Conservation (phyloP, 1,139 yeast genomes). For the Geotrichum bryndzae region DNA sequence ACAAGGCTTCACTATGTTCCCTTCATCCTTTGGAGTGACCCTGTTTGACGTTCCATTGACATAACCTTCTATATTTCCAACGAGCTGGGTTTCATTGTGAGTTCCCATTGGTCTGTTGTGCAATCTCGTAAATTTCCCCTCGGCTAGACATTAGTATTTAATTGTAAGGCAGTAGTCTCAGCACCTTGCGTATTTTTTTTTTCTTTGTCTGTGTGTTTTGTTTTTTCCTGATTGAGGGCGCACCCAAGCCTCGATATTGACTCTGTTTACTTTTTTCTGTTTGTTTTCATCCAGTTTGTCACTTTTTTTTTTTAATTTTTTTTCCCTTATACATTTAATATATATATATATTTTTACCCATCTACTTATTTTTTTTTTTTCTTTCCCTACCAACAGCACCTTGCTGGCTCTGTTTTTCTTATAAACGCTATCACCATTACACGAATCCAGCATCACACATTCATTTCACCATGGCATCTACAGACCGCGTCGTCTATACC, state of each 20-base stretch:
- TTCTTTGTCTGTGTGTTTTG: not conserved
- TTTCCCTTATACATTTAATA: not conserved
- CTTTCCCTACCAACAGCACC: not conserved
- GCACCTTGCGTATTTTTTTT: no score
- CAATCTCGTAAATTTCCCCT: no score
- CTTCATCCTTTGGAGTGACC: no score
- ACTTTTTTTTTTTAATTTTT: not conserved
- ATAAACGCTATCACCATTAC: not conserved
- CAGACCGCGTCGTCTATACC: conserved; percentile 49
- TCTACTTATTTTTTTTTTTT: not conserved
- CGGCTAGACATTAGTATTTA: no score
- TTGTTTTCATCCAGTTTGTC: not conserved
- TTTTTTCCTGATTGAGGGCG: not conserved
- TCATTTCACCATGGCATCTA: conserved; percentile 6
- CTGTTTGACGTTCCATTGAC: no score
- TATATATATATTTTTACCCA: no score
- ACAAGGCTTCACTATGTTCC: no score
- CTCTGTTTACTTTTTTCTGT: conserved; percentile 3
- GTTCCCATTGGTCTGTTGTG: no score
- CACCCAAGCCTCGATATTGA: not conserved
- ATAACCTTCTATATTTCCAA: no score
- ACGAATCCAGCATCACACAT: not conserved
- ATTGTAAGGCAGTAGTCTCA: no score
- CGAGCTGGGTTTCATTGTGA: no score
- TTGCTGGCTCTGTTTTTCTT: not conserved